These are phyloP conservation scores for Serendipita vermifera DNA, from an alignment of 768 basidiomycete species.

Conservation along the genomic window DNA sequence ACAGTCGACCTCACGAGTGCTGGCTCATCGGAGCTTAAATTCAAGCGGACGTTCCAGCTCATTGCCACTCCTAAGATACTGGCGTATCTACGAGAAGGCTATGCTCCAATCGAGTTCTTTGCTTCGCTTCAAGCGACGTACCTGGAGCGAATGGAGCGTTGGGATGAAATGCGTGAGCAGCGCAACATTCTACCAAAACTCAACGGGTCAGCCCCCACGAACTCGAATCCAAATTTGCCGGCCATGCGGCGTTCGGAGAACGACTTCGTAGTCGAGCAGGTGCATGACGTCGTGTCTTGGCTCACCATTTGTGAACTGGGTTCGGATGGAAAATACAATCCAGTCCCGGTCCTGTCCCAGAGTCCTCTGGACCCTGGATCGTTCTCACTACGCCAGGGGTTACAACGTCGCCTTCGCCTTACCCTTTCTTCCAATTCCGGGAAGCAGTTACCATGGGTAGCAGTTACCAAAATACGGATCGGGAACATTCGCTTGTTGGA, in stretches of 20 bases:
- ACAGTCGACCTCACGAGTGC: conserved; percentile 59
- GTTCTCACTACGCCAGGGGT: conserved; percentile 83
- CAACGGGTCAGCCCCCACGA: conserved; percentile 10
- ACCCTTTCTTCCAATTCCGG: conserved; percentile 80
- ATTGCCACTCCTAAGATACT: conserved; percentile 61
- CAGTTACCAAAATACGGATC: conserved; percentile 58
- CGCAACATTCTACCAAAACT: conserved; percentile 24
- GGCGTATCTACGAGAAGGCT: conserved; percentile 56
- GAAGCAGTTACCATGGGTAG: conserved; percentile 75
- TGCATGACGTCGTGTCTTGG: conserved; percentile 83
- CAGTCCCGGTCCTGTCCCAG: conserved; percentile 65
- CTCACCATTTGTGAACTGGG: conserved; percentile 78
- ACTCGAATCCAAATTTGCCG: conserved; percentile 25
- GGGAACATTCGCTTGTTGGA: conserved; percentile 81
- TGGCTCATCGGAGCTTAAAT: conserved; percentile 65
- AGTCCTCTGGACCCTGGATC: conserved; percentile 67
- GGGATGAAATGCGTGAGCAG: conserved; percentile 87
- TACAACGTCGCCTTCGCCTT: conserved; percentile 72
- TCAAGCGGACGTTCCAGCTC: conserved; percentile 71
- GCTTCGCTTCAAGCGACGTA: conserved; percentile 71
- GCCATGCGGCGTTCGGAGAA: conserved; percentile 86
- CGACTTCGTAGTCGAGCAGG: conserved; percentile 77
- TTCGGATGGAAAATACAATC: conserved; percentile 68
- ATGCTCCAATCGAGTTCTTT: conserved; percentile 84
- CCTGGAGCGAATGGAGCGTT: conserved; percentile 76